Percentiles rank a stretch among this genome's conserved stretches.
These are phyloP conservation scores for Isabelozyma pseudorhagii DNA, from an alignment of 805 yeast genomes.

Conservation along the genomic window DNA sequence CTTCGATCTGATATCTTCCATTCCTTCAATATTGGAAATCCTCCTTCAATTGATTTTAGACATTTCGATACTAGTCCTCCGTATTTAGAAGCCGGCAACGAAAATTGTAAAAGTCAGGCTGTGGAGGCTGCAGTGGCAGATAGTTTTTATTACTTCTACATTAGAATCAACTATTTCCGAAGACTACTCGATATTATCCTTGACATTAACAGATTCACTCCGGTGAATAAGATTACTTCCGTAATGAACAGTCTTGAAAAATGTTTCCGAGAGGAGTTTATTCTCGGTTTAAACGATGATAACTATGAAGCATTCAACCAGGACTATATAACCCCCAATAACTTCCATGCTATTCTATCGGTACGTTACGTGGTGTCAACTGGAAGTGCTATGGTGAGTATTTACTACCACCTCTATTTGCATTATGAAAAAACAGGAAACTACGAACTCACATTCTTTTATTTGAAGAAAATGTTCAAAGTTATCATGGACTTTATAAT, in stretches of 20 bases:
- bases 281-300: slow-evolving; percentile 5
- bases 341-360: slow-evolving; percentile 8
- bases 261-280: slow-evolving; percentile 4
- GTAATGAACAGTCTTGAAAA: slow-evolving; percentile 6
- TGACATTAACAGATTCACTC: slow-evolving; percentile 11
- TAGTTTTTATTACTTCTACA: slow-evolving; percentile 7
- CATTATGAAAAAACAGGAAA: slow-evolving; percentile 33
- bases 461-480: slow-evolving; percentile 23
- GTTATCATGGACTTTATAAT: slow-evolving; percentile 16
- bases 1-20: slow-evolving; percentile 7
- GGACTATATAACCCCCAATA: slow-evolving; percentile 1
- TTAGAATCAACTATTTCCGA: slow-evolving; percentile 5
- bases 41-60: slow-evolving; percentile 6
- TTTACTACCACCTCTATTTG: slow-evolving; percentile 32
- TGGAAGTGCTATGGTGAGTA: not conserved
- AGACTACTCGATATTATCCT: slow-evolving; percentile 10
- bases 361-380: not conserved
- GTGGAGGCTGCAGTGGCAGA: slow-evolving; percentile 10
- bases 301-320: slow-evolving; percentile 5
- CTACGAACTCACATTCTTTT: slow-evolving; percentile 26
- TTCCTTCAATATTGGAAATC: slow-evolving; percentile 27
- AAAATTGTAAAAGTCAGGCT: slow-evolving; percentile 9
- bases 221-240: slow-evolving; percentile 8
- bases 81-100: slow-evolving; percentile 9
- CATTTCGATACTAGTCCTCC: slow-evolving; percentile 13